Conservation (phyloP, 345 rosid genomes). For the Cardamine resedifolia region DNA sequence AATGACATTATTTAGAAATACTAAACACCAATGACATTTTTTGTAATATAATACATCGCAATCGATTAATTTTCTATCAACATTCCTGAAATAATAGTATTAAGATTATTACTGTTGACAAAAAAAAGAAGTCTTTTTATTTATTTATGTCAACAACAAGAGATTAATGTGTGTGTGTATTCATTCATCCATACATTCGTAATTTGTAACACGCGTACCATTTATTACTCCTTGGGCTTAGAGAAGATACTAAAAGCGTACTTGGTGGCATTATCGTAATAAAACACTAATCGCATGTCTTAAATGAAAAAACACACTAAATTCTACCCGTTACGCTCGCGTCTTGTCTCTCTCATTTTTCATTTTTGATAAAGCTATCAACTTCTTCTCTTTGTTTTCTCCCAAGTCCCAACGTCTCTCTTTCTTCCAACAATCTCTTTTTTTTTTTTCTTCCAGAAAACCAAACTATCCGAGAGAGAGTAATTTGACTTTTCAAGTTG, state of each 20-base stretch:
- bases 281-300: not conserved
- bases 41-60: too few relatives aligned
- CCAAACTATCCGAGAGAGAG: not conserved
- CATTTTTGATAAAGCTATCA: conserved; percentile 21
- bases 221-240: not conserved
- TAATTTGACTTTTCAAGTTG: not conserved
- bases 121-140: too few relatives aligned
- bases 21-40: too few relatives aligned
- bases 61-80: too few relatives aligned
- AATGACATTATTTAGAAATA: too few relatives aligned
- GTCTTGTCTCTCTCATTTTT: conserved; percentile 34
- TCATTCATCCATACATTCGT: too few relatives aligned
- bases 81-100: too few relatives aligned
- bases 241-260: not conserved
- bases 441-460: not conserved
- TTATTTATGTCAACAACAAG: too few relatives aligned
- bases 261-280: conserved; percentile 30
- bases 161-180: too few relatives aligned
- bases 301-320: not conserved
- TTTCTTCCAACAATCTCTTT: not conserved
- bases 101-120: too few relatives aligned
- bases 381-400: not conserved
- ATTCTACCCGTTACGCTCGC: conserved; percentile 36
- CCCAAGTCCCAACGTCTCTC: conserved; percentile 32
- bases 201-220: too few relatives aligned